Evolutionary conservation across 2,329 filamentous ascomycete species (phyloP), one percentile per base, ranked within the genome.

Genomic region (Calonectria pteridis): DNA sequence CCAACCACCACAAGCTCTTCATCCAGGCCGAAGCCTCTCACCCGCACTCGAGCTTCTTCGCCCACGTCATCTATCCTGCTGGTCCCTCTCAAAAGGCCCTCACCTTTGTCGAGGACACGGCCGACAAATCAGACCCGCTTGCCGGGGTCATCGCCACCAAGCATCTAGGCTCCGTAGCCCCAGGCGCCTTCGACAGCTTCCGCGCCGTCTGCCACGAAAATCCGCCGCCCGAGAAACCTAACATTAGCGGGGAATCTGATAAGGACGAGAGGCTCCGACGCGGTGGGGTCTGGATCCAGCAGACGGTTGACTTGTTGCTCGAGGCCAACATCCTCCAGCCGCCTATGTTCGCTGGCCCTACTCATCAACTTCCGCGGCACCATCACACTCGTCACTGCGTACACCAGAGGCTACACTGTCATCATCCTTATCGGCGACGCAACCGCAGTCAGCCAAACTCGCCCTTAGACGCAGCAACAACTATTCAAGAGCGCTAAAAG

Each of bases 341-440:
- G 6, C 76, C 72, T 33, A 62, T 67, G 16, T 37, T 71, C 5
- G 69, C 51, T 20, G 67, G 65, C 18, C 26, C 31, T 13, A 14
- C 35, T 18, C 73, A 76, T 18, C 71, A 37, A 13, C 67, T 76
- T 11, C 78, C 75, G 3, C 69, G 78, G 26, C 77, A 79, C 23
- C 77, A 77, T 33, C 78, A 79, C 33, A 79, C 76, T 13, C 71
- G 72, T 9, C 68, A 78, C 40, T 76, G 75, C 33, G 71, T 37
- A 35, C 75, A 79, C n/a, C 78, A 77, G 28, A 75, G 78, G 20
- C 72, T 78, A 62, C 68, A 78, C 58, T 74, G 72, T 2, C 67
- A 78, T 46, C 76, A 79, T 53, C 77, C 77, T 6, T 79, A 79
- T 43, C 73, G 74, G 4, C 74, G 78, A 58, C 76, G 72, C n/a